These are phyloP conservation scores for Eragrostis tef DNA, from an alignment of 202 grass and related monocot species.

Conservation along the genomic window DNA sequence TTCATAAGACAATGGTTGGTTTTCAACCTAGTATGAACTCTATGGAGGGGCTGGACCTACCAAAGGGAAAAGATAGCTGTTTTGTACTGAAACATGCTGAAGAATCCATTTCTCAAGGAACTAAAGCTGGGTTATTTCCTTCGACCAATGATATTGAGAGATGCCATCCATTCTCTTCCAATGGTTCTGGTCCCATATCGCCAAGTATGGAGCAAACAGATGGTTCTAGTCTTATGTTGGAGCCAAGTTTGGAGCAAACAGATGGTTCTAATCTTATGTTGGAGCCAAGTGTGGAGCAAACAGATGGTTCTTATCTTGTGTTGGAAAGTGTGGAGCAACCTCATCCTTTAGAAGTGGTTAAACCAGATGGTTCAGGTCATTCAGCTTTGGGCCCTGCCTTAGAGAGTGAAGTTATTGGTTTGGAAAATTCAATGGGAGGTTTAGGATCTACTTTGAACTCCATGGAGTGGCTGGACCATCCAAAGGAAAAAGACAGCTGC, in stretches of 20 bases:
- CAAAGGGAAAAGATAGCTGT: not conserved
- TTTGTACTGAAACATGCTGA: conserved; percentile 23
- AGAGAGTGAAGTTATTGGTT: not conserved
- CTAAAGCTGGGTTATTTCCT: not conserved
- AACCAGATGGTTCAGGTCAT: conserved; percentile 10
- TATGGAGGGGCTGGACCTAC: conserved; percentile 6
- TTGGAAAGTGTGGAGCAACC: not conserved
- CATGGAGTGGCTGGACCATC: not conserved
- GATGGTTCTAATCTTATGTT: conserved; percentile 5
- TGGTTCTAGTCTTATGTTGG: conserved; percentile 2
- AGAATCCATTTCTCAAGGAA: conserved; percentile 8
- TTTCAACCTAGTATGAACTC: conserved; percentile 22
- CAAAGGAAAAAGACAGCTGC: not conserved
- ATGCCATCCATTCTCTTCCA: not conserved
- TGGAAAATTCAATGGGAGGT: not conserved
- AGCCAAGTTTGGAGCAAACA: not conserved
- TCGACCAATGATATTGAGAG: conserved; percentile 29
- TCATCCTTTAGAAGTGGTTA: not conserved
- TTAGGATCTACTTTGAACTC: not conserved
- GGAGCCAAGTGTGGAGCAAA: conserved; percentile 5
- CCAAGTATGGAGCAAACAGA: conserved; percentile 3
- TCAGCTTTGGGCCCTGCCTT: not conserved
- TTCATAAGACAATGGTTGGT: conserved; percentile 5
- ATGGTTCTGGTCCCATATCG: not conserved
- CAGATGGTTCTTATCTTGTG: not conserved